Percentiles rank a stretch among this genome's conserved stretches.
These are phyloP conservation scores for Kuraishia capsulata DNA, from an alignment of 805 yeast genomes.

Conservation along the genomic window DNA sequence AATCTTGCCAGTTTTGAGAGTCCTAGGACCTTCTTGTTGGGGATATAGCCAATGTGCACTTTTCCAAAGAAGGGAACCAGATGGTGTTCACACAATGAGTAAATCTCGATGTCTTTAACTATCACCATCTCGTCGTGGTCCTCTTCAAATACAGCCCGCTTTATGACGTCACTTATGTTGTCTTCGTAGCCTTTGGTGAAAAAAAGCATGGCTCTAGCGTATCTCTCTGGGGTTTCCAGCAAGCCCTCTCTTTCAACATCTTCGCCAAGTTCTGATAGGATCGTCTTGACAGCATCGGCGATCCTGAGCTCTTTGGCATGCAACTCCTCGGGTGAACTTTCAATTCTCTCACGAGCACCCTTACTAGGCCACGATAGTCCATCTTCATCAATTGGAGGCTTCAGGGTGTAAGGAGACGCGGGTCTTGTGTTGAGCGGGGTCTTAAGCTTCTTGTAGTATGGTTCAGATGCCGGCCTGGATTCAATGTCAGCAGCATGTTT, in stretches of 20 bases:
- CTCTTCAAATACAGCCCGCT: conserved; percentile 93
- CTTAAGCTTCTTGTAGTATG: conserved; percentile 23
- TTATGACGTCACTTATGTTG: conserved; percentile 83
- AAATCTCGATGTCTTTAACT: conserved; percentile 88
- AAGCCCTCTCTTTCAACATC: conserved; percentile 85
- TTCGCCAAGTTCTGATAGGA: conserved; percentile 82
- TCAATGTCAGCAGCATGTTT: too few species aligned
- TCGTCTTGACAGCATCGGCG: conserved; percentile 73
- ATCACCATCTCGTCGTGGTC: conserved; percentile 99
- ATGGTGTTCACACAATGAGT: conserved; percentile 94
- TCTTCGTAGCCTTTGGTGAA: conserved; percentile 97
- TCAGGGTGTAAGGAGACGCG: conserved; percentile 73
- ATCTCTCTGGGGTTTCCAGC: conserved; percentile 89
- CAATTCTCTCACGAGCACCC: conserved; percentile 75
- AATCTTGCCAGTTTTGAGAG: conserved; percentile 87
- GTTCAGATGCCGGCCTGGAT: conserved; percentile 15
- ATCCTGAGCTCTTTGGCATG: conserved; percentile 63
- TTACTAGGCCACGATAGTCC: conserved; percentile 91
- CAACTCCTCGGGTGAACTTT: conserved; percentile 58
- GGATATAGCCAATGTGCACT: conserved; percentile 96
- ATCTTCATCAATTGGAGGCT: conserved; percentile 82
- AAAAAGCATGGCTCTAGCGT: conserved; percentile 92
- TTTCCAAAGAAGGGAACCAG: conserved; percentile 96
- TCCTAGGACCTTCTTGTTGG: conserved; percentile 88
- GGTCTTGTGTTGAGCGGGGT: conserved; percentile 70